Evolutionary conservation across 1,139 yeast species (phyloP), one percentile per base, ranked within the genome.

Genomic region (Groenewaldozyma sp.): DNA sequence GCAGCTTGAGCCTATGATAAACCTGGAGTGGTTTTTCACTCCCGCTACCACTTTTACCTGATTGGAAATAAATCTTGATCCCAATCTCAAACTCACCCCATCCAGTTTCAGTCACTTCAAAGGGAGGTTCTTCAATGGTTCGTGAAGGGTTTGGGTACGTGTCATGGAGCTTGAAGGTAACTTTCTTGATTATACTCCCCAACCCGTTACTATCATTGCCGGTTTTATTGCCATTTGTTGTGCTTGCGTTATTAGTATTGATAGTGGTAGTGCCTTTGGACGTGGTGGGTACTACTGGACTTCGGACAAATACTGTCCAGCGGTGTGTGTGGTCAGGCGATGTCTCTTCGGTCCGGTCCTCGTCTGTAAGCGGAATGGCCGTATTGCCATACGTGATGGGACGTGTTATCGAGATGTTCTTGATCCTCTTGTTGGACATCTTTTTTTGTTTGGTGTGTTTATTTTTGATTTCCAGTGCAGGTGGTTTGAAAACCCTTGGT

Each of bases 21-120:
- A 91, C 69, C 43, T 79, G 84, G 39, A 91, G 67, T 58, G 82
- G 81, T 65, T 91, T 93, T 58, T 93, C 99, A 14, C 33, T 18
- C 11, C 33, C 33, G 18, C 11, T 18, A 17, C 21, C 18, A n/a
- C 22, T 18, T 14, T 18, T 18, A 51, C 80, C 80, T 14, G 94
- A 81, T 26, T 86, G 95, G 62, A 91, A 91, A 60, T 80, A 88
- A 26, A 91, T 74, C 59, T 88, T 84, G 42, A 91, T 79, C 31
- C 82, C 76, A 46, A 93, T 82, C 56, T 91, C 99, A 63, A 91
- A 91, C 60, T 91, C 99, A 46, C 99, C 99, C 99, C 99, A 91
- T 0, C 99, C 99, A 0, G 97, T 84, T 56, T 93, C 99, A 1
- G 95, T 83, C 11, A 91, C 88, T 58, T 88, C 94, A 54, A 82